phyloP scores from a whole-genome alignment of 1,284 basidiomycete genomes.

The Cutaneotrichosporon curvatum region DNA sequence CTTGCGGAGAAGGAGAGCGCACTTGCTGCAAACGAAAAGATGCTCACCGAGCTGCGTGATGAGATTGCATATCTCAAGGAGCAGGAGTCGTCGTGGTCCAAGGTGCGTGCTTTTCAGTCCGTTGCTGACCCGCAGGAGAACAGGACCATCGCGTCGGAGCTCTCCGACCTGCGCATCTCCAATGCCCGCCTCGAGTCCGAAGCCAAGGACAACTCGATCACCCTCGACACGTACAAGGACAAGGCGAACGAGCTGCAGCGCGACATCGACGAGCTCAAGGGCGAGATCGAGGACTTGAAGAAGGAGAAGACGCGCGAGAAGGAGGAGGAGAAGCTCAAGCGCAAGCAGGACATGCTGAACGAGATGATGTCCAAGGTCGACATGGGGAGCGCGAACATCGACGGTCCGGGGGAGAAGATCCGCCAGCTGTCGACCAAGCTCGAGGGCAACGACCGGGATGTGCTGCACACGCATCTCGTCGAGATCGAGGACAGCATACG shows the following conservation, averaged over 20 bases:
- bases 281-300: conserved; percentile 70
- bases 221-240: conserved; percentile 93
- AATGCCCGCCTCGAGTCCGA: conserved; percentile 90
- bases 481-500: conserved; percentile 80
- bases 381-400: conserved; percentile 47
- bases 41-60: conserved; percentile 72
- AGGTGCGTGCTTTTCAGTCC: not conserved
- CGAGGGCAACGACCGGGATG: conserved; percentile 41
- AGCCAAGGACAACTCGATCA: conserved; percentile 88
- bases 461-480: conserved; percentile 75
- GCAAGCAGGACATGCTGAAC: conserved; percentile 99
- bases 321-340: conserved; percentile 97
- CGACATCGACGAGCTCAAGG: conserved; percentile 86
- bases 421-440: conserved; percentile 35
- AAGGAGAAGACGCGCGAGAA: conserved; percentile 75
- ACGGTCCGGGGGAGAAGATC: conserved; percentile 36
- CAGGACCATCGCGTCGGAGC: conserved; percentile 68
- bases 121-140: conserved; percentile 59
- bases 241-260: conserved; percentile 80
- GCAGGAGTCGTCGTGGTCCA: conserved; percentile 56
- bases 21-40: conserved; percentile 55
- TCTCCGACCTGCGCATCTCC: conserved; percentile 87
- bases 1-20: conserved; percentile 85
- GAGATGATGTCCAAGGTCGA: conserved; percentile 99
- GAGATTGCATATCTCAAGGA: conserved; percentile 84